Base-by-base conservation (phyloP, 2,329 filamentous ascomycete species). In the Nemania sp. region DNA sequence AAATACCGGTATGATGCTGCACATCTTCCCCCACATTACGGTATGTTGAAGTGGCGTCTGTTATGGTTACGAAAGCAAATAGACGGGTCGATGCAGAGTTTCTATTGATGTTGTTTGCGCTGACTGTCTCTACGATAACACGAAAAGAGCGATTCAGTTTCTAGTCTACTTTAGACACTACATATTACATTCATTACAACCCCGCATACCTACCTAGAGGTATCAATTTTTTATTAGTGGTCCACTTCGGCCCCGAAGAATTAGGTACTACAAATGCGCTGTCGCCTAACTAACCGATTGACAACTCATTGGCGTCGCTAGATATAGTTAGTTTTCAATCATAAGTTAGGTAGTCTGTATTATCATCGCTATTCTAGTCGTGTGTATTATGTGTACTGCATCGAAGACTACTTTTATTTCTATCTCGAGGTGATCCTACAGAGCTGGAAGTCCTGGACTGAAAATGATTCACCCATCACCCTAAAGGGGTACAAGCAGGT, bases 151-250 rank as follows among this genome's bases (percentile, higher is more conserved):
- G 7, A 7, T 5, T 32, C 29, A 5, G 29, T 5, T 32, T 32
- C 29, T 8, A 32, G 8, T 8, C 29, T 4, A 5, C 29, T 32
- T 32, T 32, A 8, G 5, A 5, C 4, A 4, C 29, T 32, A 35
- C 32, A 35, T 49, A 24, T 24, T 49, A 7, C 26, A 54, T 55
- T n/a, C 10, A 18, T 55, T 43, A 7, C 41, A 60, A 32, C 56
- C 57, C 56, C 56, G 63, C 63, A 56, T 29, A 51, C 49, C 32
- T 38, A 38, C 27, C 5, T 7, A n/a, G n/a, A n/a, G n/a, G n/a
- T n/a, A 4, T 35, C 11, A 4, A 27, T 41, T 27, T 53, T 47
- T 27, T n/a, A 26, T 61, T 56, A 55, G 56, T 60, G 49, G 27
- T 20, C 55, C 47, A 47, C 22, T 24, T 32, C 32, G n/a, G 55